Conservation (phyloP, 106 monocot genomes). For the Phalaenopsis aphrodite region DNA sequence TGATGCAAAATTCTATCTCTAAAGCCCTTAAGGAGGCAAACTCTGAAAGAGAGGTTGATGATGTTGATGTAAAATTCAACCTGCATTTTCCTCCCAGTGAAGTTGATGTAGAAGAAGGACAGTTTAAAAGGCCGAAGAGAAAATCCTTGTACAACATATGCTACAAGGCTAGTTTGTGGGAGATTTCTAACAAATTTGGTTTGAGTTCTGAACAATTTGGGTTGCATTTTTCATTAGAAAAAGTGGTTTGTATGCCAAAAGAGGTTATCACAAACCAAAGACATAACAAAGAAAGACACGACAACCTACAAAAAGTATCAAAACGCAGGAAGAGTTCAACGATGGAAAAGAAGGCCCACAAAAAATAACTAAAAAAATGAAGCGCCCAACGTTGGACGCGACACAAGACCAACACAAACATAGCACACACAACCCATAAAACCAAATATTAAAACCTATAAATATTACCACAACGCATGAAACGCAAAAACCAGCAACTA, state of each 20-base stretch:
- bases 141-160: slow-evolving; percentile 82
- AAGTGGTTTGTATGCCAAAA: slow-evolving; percentile 25
- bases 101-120: slow-evolving; percentile 73
- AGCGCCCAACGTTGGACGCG: no score
- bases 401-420: no score
- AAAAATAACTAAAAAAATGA: no score
- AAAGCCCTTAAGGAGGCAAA: slow-evolving; percentile 68
- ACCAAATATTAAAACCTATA: no score
- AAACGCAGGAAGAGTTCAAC: no score
- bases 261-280: no score
- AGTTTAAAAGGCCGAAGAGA: slow-evolving; percentile 89
- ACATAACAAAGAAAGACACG: not conserved
- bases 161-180: slow-evolving; percentile 85
- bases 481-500: no score
- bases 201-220: slow-evolving; percentile 82
- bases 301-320: no score
- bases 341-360: no score
- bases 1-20: slow-evolving; percentile 27
- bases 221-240: slow-evolving; percentile 37
- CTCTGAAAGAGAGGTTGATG: slow-evolving; percentile 89
- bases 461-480: no score
- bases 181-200: slow-evolving; percentile 86
- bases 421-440: no score
- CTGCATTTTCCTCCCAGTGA: slow-evolving; percentile 93
- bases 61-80: slow-evolving; percentile 96